Evolutionary conservation across 2,329 filamentous ascomycete species (phyloP), one percentile per base, ranked within the genome.

Genomic region (Curvularia eragrostidis): DNA sequence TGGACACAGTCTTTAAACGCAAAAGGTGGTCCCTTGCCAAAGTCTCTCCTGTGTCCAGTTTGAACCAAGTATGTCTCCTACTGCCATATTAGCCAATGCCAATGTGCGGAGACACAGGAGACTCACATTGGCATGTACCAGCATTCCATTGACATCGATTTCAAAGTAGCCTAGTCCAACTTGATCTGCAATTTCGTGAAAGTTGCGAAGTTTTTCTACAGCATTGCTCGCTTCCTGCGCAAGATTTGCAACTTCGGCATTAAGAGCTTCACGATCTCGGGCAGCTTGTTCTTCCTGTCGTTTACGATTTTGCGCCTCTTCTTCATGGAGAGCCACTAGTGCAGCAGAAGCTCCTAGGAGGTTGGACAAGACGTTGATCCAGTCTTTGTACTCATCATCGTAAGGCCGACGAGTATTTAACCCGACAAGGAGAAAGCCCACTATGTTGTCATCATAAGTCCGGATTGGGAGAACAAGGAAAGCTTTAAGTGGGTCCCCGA

Each of bases 381-480:
- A 63, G 15, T 61, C 58, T 36, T 56, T 42, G 54, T 67, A 67
- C n/a, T 64, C 58, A 9, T 56, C 50, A 21, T 67, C 63, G 18
- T 62, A 67, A 8, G 64, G 64, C 5, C 63, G 39, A 12, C 63
- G 64, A 5, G 63, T 64, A 4, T 67, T 67, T 10, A 67, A 32
- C 5, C 63, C 56, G 1, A 59, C 15, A 2, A 61, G 44, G n/a
- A 61, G 48, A 26, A 55, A 58, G 3, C 52, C 58, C 8, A 53
- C 42, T 4, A 59, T 36, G 15, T 48, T 54, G 1, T 55, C 28
- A 7, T 58, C 52, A 32, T 52, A 58, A 12, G 52, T 56, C 36
- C 41, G 39, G 12, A 63, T 47, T 5, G 61, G 61, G 23, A 58
- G 36, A 9, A 59, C 46, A 32, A 63, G 48, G 3, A 63, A 56